These are phyloP conservation scores for Termitomyces sp. DNA, from an alignment of 768 basidiomycete species.

Conservation along the genomic window DNA sequence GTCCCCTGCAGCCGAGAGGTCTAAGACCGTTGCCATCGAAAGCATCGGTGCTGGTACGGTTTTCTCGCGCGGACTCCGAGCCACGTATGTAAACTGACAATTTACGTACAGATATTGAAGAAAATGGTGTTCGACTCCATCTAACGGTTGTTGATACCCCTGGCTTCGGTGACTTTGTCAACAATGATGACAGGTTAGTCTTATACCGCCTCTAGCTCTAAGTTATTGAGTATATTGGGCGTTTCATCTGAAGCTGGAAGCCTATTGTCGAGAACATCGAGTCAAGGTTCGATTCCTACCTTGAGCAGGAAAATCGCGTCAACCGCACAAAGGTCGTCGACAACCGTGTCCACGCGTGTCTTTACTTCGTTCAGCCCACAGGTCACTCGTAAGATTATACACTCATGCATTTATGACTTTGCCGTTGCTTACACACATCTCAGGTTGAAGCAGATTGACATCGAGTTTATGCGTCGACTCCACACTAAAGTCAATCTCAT, in stretches of 20 bases:
- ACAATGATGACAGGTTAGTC: slow-evolving; percentile 93
- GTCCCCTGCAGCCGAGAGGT: slow-evolving; percentile 80
- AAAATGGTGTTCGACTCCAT: slow-evolving; percentile 94
- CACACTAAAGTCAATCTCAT: slow-evolving; percentile 98
- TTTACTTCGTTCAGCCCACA: slow-evolving; percentile 99
- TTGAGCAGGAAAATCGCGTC: slow-evolving; percentile 98
- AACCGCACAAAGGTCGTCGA: slow-evolving; percentile 92
- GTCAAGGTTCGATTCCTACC: slow-evolving; percentile 93
- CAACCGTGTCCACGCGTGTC: slow-evolving; percentile 97
- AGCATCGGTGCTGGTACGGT: slow-evolving; percentile 93
- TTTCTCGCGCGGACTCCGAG: slow-evolving; percentile 18
- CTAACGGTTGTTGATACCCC: slow-evolving; percentile 99
- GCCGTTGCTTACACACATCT: slow-evolving; percentile 5
- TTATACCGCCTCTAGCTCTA: slow-evolving; percentile 14
- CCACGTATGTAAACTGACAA: slow-evolving; percentile 24
- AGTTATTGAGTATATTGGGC: slow-evolving; percentile 21
- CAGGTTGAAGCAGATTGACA: slow-evolving; percentile 96
- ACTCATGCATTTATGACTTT: slow-evolving; percentile 2
- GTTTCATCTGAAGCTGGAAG: slow-evolving; percentile 72
- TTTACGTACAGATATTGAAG: slow-evolving; percentile 85
- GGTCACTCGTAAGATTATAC: slow-evolving; percentile 82
- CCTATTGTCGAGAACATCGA: slow-evolving; percentile 99
- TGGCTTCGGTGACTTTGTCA: slow-evolving; percentile 98
- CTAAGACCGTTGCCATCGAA: slow-evolving; percentile 96
- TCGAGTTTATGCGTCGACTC: slow-evolving; percentile 97